phyloP scores from a whole-genome alignment of 1,139 yeast genomes.

The Pichia sp. region DNA sequence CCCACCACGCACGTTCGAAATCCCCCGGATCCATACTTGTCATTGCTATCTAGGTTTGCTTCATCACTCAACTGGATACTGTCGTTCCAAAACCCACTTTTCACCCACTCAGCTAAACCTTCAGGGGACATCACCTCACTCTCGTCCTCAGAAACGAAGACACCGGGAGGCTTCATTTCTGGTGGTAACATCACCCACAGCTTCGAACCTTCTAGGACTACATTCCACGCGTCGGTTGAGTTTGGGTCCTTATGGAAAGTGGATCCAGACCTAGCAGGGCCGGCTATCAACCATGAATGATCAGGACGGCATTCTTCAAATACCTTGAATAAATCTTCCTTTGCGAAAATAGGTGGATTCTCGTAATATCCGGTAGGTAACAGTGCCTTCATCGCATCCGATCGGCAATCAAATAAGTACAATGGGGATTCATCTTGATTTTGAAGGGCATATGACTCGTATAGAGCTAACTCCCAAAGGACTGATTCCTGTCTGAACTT shows the following conservation, averaged over 20 bases:
- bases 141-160: conserved; percentile 68
- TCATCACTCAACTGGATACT: conserved; percentile 39
- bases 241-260: conserved; percentile 94
- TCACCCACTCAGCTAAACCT: conserved; percentile 87
- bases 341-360: conserved; percentile 47
- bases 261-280: conserved; percentile 77
- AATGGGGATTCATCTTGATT: conserved; percentile 80
- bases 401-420: conserved; percentile 77
- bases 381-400: conserved; percentile 57
- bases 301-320: conserved; percentile 69
- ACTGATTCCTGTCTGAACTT: conserved; percentile 81
- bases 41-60: conserved; percentile 14
- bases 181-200: conserved; percentile 91
- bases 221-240: conserved; percentile 87
- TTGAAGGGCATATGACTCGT: conserved; percentile 53
- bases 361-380: conserved; percentile 44
- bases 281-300: conserved; percentile 84
- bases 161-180: conserved; percentile 74
- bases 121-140: conserved; percentile 90
- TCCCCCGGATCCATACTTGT: conserved; percentile 21
- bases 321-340: conserved; percentile 43
- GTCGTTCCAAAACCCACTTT: conserved; percentile 75
- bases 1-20: conserved; percentile 51
- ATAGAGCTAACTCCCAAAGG: conserved; percentile 65
- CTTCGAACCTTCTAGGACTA: conserved; percentile 68